Conservation (phyloP, 2,329 filamentous ascomycete species). For the Calonectria montana region DNA sequence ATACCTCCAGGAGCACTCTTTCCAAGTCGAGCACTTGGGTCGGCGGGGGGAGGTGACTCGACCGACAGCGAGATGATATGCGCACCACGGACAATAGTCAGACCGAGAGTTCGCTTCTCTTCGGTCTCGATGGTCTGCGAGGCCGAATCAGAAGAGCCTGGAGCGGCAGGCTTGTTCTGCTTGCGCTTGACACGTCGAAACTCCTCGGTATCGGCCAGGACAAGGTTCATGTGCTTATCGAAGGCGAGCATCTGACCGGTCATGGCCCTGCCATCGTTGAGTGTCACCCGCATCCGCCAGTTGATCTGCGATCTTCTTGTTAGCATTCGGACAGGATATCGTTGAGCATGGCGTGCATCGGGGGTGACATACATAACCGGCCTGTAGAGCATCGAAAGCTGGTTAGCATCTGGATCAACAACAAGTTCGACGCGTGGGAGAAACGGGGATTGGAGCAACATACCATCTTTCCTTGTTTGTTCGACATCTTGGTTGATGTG, state of each 20-base stretch:
- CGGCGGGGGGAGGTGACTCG: constrained; percentile 93
- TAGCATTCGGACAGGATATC: constrained; percentile 19
- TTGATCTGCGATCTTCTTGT: constrained; percentile 77
- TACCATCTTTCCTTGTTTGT: constrained; percentile 99
- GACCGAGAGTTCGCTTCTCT: constrained; percentile 96
- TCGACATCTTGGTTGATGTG: constrained; percentile 49
- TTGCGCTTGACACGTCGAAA: constrained; percentile 92
- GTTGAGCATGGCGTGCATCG: constrained; percentile 20
- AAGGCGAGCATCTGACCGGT: constrained; percentile 98
- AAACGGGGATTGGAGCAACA: constrained; percentile 56
- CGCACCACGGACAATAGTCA: constrained; percentile 93
- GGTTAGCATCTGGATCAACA: constrained; percentile 70
- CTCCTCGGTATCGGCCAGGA: constrained; percentile 98
- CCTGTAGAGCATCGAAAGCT: constrained; percentile 63
- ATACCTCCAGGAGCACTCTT: constrained; percentile 77
- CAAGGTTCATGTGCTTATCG: constrained; percentile 99
- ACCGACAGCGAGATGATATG: constrained; percentile 96
- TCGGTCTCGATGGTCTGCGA: constrained; percentile 85
- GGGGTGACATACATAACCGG: constrained; percentile 73
- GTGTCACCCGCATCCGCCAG: constrained; percentile 97
- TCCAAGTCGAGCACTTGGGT: constrained; percentile 90
- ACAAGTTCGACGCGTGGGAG: constrained; percentile 43
- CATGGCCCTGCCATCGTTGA: constrained; percentile 96
- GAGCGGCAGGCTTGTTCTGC: constrained; percentile 77
- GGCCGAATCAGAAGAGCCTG: constrained; percentile 69